These are phyloP conservation scores for Verruconis gallopava DNA, from an alignment of 2,329 filamentous ascomycete genomes.

Conservation along the genomic window DNA sequence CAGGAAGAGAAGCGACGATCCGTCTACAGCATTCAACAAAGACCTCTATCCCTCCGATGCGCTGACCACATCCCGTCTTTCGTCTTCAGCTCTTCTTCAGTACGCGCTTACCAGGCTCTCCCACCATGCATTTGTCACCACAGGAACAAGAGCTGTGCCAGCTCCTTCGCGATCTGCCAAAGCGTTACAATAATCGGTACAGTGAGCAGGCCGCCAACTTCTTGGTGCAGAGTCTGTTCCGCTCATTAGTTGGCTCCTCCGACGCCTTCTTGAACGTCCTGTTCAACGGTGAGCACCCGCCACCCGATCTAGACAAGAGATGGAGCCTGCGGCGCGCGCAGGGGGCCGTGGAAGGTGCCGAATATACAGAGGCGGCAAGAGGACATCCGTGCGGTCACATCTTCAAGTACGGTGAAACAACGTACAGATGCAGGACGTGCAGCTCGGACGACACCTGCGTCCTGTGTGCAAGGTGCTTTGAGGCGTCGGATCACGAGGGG, in stretches of 20 bases:
- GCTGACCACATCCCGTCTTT: too few species aligned
- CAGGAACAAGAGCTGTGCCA: constrained; percentile 11
- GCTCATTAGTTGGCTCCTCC: constrained; percentile 66
- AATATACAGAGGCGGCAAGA: constrained; percentile 83
- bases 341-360: constrained; percentile 82
- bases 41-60: too few species aligned
- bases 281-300: constrained; percentile 59
- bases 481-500: constrained; percentile 84
- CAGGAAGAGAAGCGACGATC: too few species aligned
- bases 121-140: constrained; percentile 1
- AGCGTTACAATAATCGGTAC: constrained; percentile 62
- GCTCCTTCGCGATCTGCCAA: constrained; percentile 39
- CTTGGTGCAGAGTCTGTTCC: constrained; percentile 71
- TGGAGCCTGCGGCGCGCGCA: constrained; percentile 81
- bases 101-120: too few species aligned
- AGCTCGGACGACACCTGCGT: constrained; percentile 91
- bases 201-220: constrained; percentile 55
- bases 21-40: too few species aligned
- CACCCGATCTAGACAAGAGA: constrained; percentile 37
- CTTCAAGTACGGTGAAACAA: constrained; percentile 86
- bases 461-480: constrained; percentile 86
- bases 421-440: constrained; percentile 89
- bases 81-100: too few species aligned
- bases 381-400: constrained; percentile 96
- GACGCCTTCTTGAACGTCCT: constrained; percentile 63